Evolutionary conservation across 2,329 filamentous ascomycete species (phyloP).

Genomic region (Colletotrichum tanaceti): DNA sequence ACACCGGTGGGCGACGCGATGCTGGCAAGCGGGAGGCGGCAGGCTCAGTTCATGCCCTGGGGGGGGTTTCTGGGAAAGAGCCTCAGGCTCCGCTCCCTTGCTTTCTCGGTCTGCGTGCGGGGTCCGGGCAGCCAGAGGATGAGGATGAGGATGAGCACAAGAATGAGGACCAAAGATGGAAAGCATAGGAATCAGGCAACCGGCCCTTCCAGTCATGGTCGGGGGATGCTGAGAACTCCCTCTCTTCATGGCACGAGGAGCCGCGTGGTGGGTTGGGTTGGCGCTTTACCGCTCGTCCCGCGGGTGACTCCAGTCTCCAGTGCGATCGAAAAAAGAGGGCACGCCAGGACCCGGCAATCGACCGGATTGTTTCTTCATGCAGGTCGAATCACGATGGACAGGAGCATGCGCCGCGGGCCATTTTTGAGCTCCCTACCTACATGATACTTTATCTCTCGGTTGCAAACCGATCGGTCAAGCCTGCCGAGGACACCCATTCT

Average conservation of each 20-base stretch:
- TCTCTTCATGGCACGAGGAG: neutral
- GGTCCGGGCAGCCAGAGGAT: neutral
- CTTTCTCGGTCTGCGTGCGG: conserved; percentile 4
- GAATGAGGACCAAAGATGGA: neutral
- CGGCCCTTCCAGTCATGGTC: too few species aligned
- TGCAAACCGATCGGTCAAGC: conserved; percentile 17
- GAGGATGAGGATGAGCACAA: neutral
- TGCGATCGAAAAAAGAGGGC: neutral
- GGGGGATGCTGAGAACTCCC: neutral
- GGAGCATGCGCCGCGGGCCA: conserved; percentile 7
- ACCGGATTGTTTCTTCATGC: conserved; percentile 20
- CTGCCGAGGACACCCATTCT: neutral
- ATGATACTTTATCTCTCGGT: neutral
- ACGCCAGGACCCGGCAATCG: neutral
- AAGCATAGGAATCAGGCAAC: too few species aligned
- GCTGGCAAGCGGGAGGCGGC: conserved; percentile 10
- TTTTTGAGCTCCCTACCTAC: neutral
- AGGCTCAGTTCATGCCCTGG: too few species aligned
- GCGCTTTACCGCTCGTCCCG: neutral
- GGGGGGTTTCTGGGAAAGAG: neutral
- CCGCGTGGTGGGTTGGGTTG: conserved; percentile 1
- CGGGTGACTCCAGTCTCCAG: neutral
- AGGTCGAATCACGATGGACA: conserved; percentile 16
- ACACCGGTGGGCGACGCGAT: conserved; percentile 24
- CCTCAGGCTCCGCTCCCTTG: conserved; percentile 4